Conservation (phyloP, 352 stramenopile genomes). For the Globisporangium nagaii region DNA sequence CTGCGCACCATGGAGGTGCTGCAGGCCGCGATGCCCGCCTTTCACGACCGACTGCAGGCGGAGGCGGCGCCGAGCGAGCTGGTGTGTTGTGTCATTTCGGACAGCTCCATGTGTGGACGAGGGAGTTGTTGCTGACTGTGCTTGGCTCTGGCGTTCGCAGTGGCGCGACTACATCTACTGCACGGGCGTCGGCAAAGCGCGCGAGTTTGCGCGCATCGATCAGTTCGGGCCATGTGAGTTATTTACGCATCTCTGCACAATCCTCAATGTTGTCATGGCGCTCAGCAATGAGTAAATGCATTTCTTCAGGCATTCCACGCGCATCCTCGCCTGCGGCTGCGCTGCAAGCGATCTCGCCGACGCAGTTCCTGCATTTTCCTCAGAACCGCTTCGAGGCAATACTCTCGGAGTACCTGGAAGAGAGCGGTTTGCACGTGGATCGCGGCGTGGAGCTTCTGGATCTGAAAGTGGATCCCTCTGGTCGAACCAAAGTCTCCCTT, state of each 20-base stretch:
- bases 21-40: slow-evolving; percentile 53
- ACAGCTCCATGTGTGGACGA: background rate
- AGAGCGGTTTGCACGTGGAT: slow-evolving; percentile 41
- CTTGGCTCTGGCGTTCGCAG: slow-evolving; percentile 16
- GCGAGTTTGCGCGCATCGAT: slow-evolving; percentile 73
- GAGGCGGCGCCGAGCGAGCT: slow-evolving; percentile 55
- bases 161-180: slow-evolving; percentile 87
- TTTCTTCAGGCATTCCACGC: slow-evolving; percentile 39
- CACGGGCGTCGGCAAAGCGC: slow-evolving; percentile 52
- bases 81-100: slow-evolving; percentile 33
- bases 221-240: slow-evolving; percentile 76
- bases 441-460: slow-evolving; percentile 53
- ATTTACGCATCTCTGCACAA: too few relatives aligned
- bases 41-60: slow-evolving; percentile 64
- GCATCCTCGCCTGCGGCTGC: slow-evolving; percentile 5
- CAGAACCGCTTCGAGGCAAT: slow-evolving; percentile 80
- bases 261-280: too few relatives aligned
- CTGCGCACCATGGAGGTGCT: slow-evolving; percentile 93
- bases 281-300: too few relatives aligned
- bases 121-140: background rate
- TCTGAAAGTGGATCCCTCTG: slow-evolving; percentile 16
- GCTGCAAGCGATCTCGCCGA: slow-evolving; percentile 49
- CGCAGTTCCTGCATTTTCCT: slow-evolving; percentile 81
- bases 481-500: slow-evolving; percentile 25
- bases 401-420: slow-evolving; percentile 44